These are phyloP conservation scores for Diddensiella santjacobensis DNA, from an alignment of 805 yeast species.

Conservation along the genomic window DNA sequence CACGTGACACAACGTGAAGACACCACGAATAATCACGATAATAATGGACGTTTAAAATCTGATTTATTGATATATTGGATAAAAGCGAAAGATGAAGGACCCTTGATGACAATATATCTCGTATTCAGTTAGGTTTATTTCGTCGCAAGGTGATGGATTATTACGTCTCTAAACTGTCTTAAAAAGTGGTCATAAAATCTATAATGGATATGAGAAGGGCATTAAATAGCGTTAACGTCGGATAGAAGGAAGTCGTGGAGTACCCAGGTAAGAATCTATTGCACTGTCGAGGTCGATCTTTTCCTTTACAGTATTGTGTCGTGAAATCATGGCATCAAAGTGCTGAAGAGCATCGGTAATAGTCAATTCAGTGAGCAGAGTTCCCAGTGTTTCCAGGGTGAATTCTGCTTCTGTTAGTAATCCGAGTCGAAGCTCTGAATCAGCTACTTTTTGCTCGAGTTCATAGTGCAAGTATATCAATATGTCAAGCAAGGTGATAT, in stretches of 20 bases:
- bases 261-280: neutral
- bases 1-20: no score
- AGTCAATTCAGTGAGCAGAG: neutral
- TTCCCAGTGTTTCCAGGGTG: neutral
- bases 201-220: no score
- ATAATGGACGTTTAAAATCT: no score
- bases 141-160: no score
- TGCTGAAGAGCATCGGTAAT: neutral
- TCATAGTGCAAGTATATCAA: neutral
- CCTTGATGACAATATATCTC: no score
- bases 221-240: no score
- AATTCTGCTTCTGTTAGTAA: neutral
- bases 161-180: no score
- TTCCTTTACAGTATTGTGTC: neutral
- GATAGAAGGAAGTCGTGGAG: neutral
- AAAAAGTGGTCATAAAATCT: no score
- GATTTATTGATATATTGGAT: no score
- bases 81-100: no score
- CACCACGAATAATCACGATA: no score
- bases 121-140: no score
- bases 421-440: neutral
- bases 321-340: neutral
- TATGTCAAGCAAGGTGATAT: conserved; percentile 17
- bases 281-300: neutral
- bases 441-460: neutral